These are phyloP conservation scores for Irpex sp. DNA, from an alignment of 1,284 basidiomycete genomes.

Conservation along the genomic window DNA sequence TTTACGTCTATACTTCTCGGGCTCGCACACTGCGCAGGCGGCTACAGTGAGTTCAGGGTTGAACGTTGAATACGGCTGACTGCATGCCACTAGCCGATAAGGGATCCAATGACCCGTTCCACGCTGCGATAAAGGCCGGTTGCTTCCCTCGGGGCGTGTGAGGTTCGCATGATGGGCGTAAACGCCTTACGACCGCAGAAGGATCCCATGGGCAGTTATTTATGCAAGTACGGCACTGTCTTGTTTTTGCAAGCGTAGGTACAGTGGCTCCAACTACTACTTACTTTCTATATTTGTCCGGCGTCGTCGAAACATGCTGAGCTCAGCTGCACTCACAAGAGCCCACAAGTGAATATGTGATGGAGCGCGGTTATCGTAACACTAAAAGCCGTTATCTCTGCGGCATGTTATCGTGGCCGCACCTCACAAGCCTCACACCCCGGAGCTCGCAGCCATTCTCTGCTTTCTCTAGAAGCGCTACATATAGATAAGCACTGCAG, in stretches of 20 bases:
- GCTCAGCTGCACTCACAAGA: conserved; percentile 2
- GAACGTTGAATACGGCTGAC: not conserved
- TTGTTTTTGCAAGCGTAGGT: not conserved
- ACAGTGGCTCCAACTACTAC: not conserved
- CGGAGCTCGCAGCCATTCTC: not conserved
- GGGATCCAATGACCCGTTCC: not conserved
- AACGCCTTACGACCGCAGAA: too few species aligned
- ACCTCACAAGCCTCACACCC: not conserved
- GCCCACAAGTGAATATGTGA: conserved; percentile 1
- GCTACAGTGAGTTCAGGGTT: not conserved
- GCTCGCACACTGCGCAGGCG: not conserved
- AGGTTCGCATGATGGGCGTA: not conserved
- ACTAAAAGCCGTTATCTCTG: conserved; percentile 1
- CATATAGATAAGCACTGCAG: not conserved
- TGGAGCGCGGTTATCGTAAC: not conserved
- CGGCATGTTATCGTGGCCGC: not conserved
- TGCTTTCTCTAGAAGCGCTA: not conserved
- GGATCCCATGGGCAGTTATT: too few species aligned
- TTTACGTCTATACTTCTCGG: not conserved
- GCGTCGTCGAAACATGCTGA: not conserved
- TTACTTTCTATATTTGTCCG: not conserved
- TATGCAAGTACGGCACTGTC: too few species aligned
- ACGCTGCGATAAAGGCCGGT: not conserved
- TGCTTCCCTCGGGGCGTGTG: not conserved
- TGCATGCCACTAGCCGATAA: not conserved